phyloP scores from a whole-genome alignment of 805 yeast genomes.

The Wickerhamomyces ciferrii region DNA sequence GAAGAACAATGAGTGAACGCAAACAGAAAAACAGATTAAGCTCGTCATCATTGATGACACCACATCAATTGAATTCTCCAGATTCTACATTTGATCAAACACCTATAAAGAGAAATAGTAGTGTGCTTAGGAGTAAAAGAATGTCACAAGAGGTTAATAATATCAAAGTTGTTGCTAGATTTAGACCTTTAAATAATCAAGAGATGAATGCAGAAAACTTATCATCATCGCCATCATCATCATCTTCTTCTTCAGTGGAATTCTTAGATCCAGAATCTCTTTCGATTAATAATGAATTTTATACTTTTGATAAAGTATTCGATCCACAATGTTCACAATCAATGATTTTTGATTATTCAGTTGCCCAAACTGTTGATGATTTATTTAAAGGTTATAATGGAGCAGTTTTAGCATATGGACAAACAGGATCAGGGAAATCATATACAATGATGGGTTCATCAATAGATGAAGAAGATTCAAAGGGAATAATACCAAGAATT shows the following conservation, averaged over 20 bases:
- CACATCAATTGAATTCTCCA: not conserved
- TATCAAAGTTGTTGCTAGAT: constrained; percentile 67
- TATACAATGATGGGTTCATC: constrained; percentile 68
- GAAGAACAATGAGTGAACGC: not conserved
- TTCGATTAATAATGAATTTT: constrained; percentile 22
- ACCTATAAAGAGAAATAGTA: not conserved
- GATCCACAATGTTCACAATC: constrained; percentile 43
- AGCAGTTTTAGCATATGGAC: constrained; percentile 75
- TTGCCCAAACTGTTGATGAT: constrained; percentile 61
- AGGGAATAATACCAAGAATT: constrained; percentile 71
- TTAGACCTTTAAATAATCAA: constrained; percentile 48
- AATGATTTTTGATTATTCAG: constrained; percentile 54
- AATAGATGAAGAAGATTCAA: constrained; percentile 11
- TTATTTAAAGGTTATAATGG: constrained; percentile 74
- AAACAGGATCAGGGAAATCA: constrained; percentile 74
- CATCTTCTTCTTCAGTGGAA: constrained; percentile 4
- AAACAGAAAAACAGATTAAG: not conserved
- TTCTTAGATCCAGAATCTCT: constrained; percentile 11
- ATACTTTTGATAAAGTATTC: constrained; percentile 66
- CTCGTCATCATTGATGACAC: not conserved
- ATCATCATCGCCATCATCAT: too few species aligned
- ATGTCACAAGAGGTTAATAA: constrained; percentile 19
- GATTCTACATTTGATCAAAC: constrained; percentile 2
- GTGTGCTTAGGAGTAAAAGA: not conserved
- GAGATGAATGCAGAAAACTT: constrained; percentile 2